These are phyloP conservation scores for Colletotrichum kahawae DNA, from an alignment of 2,329 filamentous ascomycete species.

Conservation along the genomic window DNA sequence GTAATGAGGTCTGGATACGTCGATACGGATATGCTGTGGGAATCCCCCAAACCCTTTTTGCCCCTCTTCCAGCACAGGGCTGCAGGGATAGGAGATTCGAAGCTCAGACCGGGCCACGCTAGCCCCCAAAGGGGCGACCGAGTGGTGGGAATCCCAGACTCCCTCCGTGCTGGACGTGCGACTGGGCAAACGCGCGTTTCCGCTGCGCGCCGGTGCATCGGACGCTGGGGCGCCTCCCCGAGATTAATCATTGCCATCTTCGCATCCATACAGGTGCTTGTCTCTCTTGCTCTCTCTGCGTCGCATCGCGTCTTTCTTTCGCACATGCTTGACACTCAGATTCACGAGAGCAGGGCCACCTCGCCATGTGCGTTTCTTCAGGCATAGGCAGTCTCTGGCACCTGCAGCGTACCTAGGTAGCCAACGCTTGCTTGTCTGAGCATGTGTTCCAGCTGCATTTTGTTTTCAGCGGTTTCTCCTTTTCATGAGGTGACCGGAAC, in stretches of 20 bases:
- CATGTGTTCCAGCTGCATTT: not conserved
- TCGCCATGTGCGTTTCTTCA: not conserved
- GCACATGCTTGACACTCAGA: not conserved
- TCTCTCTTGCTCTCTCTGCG: not conserved
- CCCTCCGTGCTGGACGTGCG: not conserved
- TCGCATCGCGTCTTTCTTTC: not conserved
- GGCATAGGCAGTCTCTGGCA: not conserved
- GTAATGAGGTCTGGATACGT: not conserved
- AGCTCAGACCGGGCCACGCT: not conserved
- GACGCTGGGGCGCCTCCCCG: not conserved
- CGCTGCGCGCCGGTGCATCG: not conserved
- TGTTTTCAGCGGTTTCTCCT: not conserved
- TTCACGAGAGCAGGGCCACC: not conserved
- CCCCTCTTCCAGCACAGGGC: slow-evolving; percentile 10
- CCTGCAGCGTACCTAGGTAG: not conserved
- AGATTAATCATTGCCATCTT: not conserved
- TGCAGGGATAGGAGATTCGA: slow-evolving; percentile 2
- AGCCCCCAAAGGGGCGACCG: not conserved
- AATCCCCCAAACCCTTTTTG: not conserved
- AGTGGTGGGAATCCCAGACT: not conserved
- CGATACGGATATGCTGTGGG: not conserved
- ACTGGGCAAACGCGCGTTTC: not conserved
- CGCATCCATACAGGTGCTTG: not conserved
- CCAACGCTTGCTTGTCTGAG: not conserved
- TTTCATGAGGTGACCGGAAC: not conserved